These are phyloP conservation scores for Madurella mycetomatis DNA, from an alignment of 2,329 filamentous ascomycete species.

Conservation along the genomic window DNA sequence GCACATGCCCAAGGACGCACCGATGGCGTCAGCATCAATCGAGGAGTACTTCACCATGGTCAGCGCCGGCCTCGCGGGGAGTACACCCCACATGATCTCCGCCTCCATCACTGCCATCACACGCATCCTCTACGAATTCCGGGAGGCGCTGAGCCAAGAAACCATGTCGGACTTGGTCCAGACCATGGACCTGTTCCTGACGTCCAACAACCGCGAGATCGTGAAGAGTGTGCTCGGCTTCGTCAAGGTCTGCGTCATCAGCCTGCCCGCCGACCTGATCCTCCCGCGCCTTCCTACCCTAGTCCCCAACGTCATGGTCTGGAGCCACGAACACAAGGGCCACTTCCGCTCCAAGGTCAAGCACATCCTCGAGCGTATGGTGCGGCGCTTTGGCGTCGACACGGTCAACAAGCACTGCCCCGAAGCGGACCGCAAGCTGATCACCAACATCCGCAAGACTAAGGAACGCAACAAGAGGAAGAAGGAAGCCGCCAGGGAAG, in stretches of 20 bases:
- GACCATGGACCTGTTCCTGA: slow-evolving; percentile 93
- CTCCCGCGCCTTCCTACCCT: slow-evolving; percentile 70
- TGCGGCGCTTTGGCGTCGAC: slow-evolving; percentile 83
- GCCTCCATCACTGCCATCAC: slow-evolving; percentile 94
- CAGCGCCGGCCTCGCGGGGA: slow-evolving; percentile 86
- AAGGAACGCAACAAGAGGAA: slow-evolving; percentile 87
- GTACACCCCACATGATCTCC: slow-evolving; percentile 94
- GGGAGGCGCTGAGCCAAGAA: slow-evolving; percentile 60
- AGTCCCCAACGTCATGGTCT: slow-evolving; percentile 86
- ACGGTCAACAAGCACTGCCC: slow-evolving; percentile 75
- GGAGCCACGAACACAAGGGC: slow-evolving; percentile 97
- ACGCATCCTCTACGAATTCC: slow-evolving; percentile 90
- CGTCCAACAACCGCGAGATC: slow-evolving; percentile 94
- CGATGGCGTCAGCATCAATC: slow-evolving; percentile 71
- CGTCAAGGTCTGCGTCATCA: slow-evolving; percentile 91
- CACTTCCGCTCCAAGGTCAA: slow-evolving; percentile 97
- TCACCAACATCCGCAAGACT: slow-evolving; percentile 92
- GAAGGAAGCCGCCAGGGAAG: slow-evolving; percentile 64
- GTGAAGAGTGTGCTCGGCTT: slow-evolving; percentile 93
- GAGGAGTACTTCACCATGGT: slow-evolving; percentile 99
- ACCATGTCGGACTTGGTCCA: slow-evolving; percentile 81
- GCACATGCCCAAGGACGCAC: slow-evolving; percentile 78
- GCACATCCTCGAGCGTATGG: slow-evolving; percentile 93
- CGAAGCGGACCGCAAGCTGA: slow-evolving; percentile 81
- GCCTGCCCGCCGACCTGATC: slow-evolving; percentile 74